phyloP scores from a whole-genome alignment of 2,329 filamentous ascomycete species.

The Emericellopsis cladophorae region DNA sequence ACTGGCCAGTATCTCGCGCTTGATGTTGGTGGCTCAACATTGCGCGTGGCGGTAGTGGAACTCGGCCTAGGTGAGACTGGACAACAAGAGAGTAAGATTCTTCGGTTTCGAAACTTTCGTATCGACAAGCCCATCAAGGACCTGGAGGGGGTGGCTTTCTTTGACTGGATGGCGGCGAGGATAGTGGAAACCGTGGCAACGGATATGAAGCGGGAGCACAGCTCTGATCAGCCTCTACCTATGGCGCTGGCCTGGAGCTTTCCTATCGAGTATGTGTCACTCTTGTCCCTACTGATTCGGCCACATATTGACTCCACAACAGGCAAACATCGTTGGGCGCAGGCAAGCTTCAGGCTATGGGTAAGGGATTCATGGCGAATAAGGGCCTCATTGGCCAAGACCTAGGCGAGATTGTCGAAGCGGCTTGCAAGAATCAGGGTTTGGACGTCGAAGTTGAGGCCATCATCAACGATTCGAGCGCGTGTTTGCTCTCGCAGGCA shows the following conservation, averaged over 20 bases:
- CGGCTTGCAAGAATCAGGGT: slow-evolving; percentile 34
- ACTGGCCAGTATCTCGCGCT: slow-evolving; percentile 47
- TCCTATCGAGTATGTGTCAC: slow-evolving; percentile 46
- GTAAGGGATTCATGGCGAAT: slow-evolving; percentile 51
- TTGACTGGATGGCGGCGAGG: slow-evolving; percentile 54
- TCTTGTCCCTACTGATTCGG: neutral
- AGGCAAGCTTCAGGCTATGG: slow-evolving; percentile 49
- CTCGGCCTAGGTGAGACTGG: slow-evolving; percentile 30
- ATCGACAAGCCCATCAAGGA: slow-evolving; percentile 43
- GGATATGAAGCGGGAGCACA: slow-evolving; percentile 23
- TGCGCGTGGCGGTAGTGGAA: slow-evolving; percentile 52
- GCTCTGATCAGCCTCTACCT: slow-evolving; percentile 31
- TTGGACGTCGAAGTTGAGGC: slow-evolving; percentile 44
- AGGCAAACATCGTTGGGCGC: slow-evolving; percentile 52
- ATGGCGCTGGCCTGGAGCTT: slow-evolving; percentile 59
- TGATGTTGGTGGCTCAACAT: slow-evolving; percentile 57
- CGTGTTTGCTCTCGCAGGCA: slow-evolving; percentile 52
- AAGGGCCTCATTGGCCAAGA: slow-evolving; percentile 45
- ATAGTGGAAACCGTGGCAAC: slow-evolving; percentile 42
- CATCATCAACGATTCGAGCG: slow-evolving; percentile 56
- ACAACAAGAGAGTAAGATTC: slow-evolving; percentile 33
- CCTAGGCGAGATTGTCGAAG: slow-evolving; percentile 43
- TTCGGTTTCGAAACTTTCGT: slow-evolving; percentile 40
- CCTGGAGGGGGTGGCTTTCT: slow-evolving; percentile 47
- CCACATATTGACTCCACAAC: neutral